Conservation (phyloP, 108 stramenopile genomes). For the Skeletonema tropicum region DNA sequence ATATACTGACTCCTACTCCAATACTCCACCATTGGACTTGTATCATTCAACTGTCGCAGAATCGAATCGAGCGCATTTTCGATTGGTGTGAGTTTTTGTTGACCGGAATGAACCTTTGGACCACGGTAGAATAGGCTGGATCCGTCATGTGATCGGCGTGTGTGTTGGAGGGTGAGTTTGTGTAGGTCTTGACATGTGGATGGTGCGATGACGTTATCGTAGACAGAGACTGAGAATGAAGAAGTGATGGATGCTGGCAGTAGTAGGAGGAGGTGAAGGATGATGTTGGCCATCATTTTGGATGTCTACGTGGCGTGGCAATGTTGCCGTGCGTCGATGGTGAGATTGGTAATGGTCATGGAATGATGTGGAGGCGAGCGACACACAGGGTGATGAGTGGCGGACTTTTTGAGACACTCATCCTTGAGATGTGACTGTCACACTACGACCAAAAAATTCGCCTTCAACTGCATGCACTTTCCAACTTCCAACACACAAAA, state of each 20-base stretch:
- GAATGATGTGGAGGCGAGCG: too few species aligned
- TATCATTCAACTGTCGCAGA: slow-evolving; percentile 47
- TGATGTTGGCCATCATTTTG: background rate
- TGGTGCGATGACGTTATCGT: slow-evolving; percentile 38
- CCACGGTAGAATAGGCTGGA: slow-evolving; percentile 42
- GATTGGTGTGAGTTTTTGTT: slow-evolving; percentile 49
- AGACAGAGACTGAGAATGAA: slow-evolving; percentile 25
- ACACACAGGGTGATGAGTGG: too few species aligned
- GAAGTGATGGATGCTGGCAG: background rate
- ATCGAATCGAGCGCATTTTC: slow-evolving; percentile 58
- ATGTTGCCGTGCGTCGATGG: too few species aligned
- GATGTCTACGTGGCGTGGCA: too few species aligned
- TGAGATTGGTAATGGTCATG: too few species aligned
- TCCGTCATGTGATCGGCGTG: slow-evolving; percentile 32
- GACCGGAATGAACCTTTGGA: slow-evolving; percentile 6
- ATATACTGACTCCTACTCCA: slow-evolving; percentile 64
- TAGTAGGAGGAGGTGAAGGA: background rate
- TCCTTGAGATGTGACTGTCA: background rate
- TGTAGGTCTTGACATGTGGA: slow-evolving; percentile 42
- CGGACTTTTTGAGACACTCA: too few species aligned
- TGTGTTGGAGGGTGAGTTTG: slow-evolving; percentile 37
- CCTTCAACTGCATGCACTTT: too few species aligned
- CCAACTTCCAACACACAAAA: too few species aligned
- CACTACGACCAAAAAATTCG: too few species aligned
- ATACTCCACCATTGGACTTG: slow-evolving; percentile 56